These are phyloP conservation scores for Cenchrus fungigraminus DNA, from an alignment of 176 grass and related monocot genomes.

Conservation along the genomic window DNA sequence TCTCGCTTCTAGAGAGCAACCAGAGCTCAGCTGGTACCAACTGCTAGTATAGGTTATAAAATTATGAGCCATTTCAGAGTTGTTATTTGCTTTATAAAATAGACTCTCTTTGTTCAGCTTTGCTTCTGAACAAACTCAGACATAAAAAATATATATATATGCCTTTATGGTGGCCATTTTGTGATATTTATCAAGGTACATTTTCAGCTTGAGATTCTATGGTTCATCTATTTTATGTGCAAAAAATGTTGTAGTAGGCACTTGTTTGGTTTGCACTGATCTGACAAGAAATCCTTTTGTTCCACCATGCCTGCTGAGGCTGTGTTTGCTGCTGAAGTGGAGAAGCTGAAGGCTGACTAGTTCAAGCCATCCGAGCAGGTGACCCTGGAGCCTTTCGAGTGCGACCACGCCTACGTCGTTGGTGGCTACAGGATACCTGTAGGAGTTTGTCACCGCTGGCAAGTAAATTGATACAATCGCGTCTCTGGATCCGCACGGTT, in stretches of 20 bases:
- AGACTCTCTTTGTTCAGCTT: too few species aligned
- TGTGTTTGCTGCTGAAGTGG: constrained; percentile 75
- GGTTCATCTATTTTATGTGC: neutral
- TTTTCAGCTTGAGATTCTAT: neutral
- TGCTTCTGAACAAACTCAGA: too few species aligned
- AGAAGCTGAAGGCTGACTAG: constrained; percentile 86
- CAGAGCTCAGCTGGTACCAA: too few species aligned
- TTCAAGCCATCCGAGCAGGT: constrained; percentile 90
- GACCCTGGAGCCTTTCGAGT: constrained; percentile 79
- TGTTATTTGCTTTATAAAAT: too few species aligned
- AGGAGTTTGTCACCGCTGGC: too few species aligned
- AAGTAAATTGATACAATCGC: too few species aligned
- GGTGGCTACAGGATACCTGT: constrained; percentile 75
- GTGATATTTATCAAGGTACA: constrained; percentile 95
- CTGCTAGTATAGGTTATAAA: too few species aligned
- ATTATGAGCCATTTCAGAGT: too few species aligned
- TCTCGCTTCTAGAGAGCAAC: too few species aligned
- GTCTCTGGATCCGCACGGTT: too few species aligned
- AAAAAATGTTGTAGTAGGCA: neutral
- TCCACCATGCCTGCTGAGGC: constrained; percentile 69
- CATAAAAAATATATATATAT: too few species aligned
- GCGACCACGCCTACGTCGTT: constrained; percentile 74
- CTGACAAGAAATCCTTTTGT: neutral
- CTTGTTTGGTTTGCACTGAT: neutral
- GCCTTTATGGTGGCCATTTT: neutral